Percentiles rank a stretch among this genome's conserved stretches.
phyloP scores from a whole-genome alignment of 2,329 filamentous ascomycete genomes.

The Corinectria fuckeliana region DNA sequence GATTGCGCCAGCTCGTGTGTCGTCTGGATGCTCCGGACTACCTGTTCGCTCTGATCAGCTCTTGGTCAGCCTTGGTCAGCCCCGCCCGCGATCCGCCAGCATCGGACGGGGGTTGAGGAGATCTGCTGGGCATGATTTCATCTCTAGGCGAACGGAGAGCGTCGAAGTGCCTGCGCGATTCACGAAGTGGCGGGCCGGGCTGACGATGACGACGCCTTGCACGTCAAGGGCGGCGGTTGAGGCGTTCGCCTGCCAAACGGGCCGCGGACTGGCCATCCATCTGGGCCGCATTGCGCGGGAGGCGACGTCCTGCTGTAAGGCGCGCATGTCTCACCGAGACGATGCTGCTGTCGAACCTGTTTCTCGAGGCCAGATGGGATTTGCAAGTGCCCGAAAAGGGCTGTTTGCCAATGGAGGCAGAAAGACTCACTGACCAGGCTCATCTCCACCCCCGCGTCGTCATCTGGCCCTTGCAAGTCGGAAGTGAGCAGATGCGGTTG shows the following conservation, averaged over 20 bases:
- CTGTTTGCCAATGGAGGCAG: no score
- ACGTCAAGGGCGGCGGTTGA: slow-evolving; percentile 1
- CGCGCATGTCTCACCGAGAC: slow-evolving; percentile 32
- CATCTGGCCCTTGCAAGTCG: background rate
- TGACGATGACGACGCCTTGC: background rate
- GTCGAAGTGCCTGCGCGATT: background rate
- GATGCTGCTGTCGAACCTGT: slow-evolving; percentile 2
- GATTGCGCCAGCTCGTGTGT: background rate
- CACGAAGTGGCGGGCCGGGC: background rate
- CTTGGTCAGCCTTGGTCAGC: slow-evolving; percentile 18
- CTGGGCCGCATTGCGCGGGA: slow-evolving; percentile 8
- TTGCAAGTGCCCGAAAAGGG: no score
- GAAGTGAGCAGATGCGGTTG: background rate
- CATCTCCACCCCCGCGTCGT: slow-evolving; percentile 14
- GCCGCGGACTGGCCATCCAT: slow-evolving; percentile 13
- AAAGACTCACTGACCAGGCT: background rate
- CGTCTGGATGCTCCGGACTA: background rate
- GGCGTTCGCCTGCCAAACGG: slow-evolving; percentile 4
- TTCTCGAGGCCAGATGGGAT: background rate
- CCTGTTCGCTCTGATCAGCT: background rate
- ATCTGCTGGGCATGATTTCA: background rate
- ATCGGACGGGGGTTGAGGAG: background rate
- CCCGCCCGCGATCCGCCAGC: background rate
- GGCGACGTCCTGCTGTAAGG: slow-evolving; percentile 5
- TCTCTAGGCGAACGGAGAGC: background rate